phyloP scores from a whole-genome alignment of 2,329 filamentous ascomycete genomes.

The Paecilomyces niveus region DNA sequence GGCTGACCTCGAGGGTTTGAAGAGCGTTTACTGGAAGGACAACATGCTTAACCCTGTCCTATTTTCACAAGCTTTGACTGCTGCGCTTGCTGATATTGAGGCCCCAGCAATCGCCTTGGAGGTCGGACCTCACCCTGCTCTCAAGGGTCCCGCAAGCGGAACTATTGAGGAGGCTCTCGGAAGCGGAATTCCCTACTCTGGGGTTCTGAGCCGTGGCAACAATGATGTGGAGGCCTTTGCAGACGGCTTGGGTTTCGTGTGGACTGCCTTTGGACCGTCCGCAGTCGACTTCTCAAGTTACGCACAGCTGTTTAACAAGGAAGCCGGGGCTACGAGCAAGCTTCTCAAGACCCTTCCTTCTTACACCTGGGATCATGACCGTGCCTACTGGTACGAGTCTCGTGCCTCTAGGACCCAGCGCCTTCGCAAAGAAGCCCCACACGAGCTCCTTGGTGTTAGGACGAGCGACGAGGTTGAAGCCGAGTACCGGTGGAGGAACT shows the following conservation, averaged over 20 bases:
- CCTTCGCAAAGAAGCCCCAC: slow-evolving; percentile 16
- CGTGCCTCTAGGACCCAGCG: slow-evolving; percentile 1
- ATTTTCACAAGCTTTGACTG: slow-evolving; percentile 22
- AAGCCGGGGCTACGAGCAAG: neutral
- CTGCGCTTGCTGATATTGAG: neutral
- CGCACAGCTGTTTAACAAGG: neutral
- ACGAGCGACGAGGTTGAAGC: neutral
- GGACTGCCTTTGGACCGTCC: neutral
- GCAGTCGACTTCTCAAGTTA: neutral
- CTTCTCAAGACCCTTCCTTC: neutral
- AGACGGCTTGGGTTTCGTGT: neutral
- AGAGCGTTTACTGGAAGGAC: slow-evolving; percentile 27
- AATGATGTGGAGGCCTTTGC: neutral
- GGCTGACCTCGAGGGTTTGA: slow-evolving; percentile 13
- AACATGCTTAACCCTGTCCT: slow-evolving; percentile 31
- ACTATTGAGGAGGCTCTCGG: neutral
- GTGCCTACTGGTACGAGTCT: slow-evolving; percentile 6
- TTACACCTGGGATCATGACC: slow-evolving; percentile 5
- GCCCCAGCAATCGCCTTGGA: neutral
- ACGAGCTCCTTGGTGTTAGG: neutral
- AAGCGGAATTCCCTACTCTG: neutral
- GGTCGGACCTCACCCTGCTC: neutral
- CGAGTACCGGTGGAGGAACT: neutral
- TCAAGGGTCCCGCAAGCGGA: neutral
- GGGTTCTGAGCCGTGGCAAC: neutral